Base-by-base conservation (phyloP, 345 rosid genomes). In the Lumnitzera racemosa region DNA sequence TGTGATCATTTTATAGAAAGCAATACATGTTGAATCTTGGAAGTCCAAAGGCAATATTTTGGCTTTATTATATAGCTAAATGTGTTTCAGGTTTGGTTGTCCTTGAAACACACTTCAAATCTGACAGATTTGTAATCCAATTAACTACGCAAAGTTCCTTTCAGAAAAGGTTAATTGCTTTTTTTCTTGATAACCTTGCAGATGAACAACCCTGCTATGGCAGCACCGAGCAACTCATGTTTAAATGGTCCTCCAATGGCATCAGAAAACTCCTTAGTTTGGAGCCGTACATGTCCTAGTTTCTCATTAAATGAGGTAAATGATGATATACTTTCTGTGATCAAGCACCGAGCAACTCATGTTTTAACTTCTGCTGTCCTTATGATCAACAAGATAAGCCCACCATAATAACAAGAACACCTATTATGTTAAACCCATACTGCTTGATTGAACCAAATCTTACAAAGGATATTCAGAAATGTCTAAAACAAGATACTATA, bases 291-390 rank as follows among this genome's bases (percentile, higher is more conserved):
- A 55, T 69, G 53, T 59, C 78, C 89, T 55, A 46, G 71, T 25
- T 80, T 68, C 78, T 71, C 79, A 73, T 70, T 79, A 48, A 60
- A 70, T 56, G 79, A 82, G 96, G 98, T 88, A 84, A 65, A 61
- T 49, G 43, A 36, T 36, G 43, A 36, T 36, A 36, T 36, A 36
- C 43, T 36, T 16, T 25, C 13, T 43, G 20, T 53, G 16, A 17
- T 51, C 49, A 23, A 29, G 47, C 56, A 31, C 57, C 13, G 27
- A 24, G 13, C 31, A 15, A 17, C 27, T 12, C 15, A 16, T 20
- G 47, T 46, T 46, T 49, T 12, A 24, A 6, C 13, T 24, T 36
- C 31, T 4, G 25, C 7, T 25, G 46, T 55, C 7, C 2, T 36
- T 36, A 1, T 5, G 7, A 9, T 36, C 43, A 36, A 36, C 43